Percentiles rank a stretch among this genome's conserved stretches.
phyloP scores from a whole-genome alignment of 768 basidiomycete genomes.

The Pisolithus marmoratus region DNA sequence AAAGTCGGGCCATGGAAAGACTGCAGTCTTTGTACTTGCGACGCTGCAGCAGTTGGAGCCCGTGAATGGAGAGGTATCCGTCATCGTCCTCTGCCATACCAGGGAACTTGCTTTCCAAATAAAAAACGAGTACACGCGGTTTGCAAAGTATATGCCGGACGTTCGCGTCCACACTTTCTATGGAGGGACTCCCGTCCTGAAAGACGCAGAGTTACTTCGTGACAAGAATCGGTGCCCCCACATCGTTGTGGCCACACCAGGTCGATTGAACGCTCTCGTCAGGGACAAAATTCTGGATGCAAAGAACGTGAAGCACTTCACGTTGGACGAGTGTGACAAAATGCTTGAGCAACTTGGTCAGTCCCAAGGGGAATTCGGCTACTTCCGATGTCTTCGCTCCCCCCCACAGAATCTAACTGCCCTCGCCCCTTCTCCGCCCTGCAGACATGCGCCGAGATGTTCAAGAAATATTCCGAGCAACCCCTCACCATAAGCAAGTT shows the following conservation, averaged over 20 bases:
- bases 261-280: slow-evolving; percentile 91
- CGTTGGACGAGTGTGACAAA: slow-evolving; percentile 99
- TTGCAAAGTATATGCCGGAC: slow-evolving; percentile 99
- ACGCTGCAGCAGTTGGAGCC: slow-evolving; percentile 98
- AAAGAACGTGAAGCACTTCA: slow-evolving; percentile 98
- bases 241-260: slow-evolving; percentile 97
- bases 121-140: slow-evolving; percentile 98
- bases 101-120: slow-evolving; percentile 99
- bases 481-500: slow-evolving; percentile 99
- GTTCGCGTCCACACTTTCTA: slow-evolving; percentile 97
- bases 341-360: slow-evolving; percentile 99
- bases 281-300: slow-evolving; percentile 95
- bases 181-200: slow-evolving; percentile 90
- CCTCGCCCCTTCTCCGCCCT: slow-evolving; percentile 45
- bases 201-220: slow-evolving; percentile 89
- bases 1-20: slow-evolving; percentile 98
- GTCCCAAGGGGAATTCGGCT: slow-evolving; percentile 56
- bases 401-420: slow-evolving; percentile 56
- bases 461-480: slow-evolving; percentile 99
- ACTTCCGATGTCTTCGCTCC: slow-evolving; percentile 30
- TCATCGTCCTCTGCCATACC: slow-evolving; percentile 97
- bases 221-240: slow-evolving; percentile 98
- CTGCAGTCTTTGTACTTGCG: slow-evolving; percentile 97
- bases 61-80: slow-evolving; percentile 95
- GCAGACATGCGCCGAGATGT: slow-evolving; percentile 99